Base-by-base conservation (phyloP, 495 filamentous ascomycete genomes). In the Annulohypoxylon bovei region DNA sequence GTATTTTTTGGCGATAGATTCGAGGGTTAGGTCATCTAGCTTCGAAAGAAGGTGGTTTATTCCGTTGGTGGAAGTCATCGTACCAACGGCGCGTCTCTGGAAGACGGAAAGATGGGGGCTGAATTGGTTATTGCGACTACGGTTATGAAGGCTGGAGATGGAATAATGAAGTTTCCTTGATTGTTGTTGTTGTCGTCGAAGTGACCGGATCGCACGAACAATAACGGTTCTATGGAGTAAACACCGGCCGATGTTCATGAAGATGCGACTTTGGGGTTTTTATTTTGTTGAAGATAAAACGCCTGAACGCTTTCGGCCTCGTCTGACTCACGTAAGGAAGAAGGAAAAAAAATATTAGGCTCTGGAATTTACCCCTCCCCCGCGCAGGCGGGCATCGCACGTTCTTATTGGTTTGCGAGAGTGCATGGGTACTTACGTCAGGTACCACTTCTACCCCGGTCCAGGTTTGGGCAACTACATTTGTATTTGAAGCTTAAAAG, bases 1-100 rank as follows among this genome's bases (percentile, higher is more conserved):
- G 67, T 83, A 90, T 54, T 80, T 80, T 30, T 79, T 76, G 49
- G 76, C 46, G 55, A 82, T 57, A 37, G 75, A 73, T 7, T 78
- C 77, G 70, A 85, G 77, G 22, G 65, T 74, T 37, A 83, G 59
- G 73, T 78, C 72, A 18, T 80, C 76, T 50, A 85, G 75, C 75
- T 79, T 71, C 50, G 72, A 64, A 16, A 75, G 72, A 58, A 82
- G 77, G 68, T 80, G 65, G 14, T 79, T 77, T 65, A 84, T 78
- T 20, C 65, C 40, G 47, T 42, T 50, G 27, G 37, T 39, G 6
- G 77, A 27, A 47, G 67, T 67, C 75, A 78, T 78, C 50, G 72
- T 67, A 59, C 55, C 25, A 59, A 70, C 32, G 32, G 70, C 59
- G 71, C 72, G 72, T 61, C 67, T 66, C 57, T 66, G 70, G 53